Evolutionary conservation across 345 rosid genomes (phyloP).

Genomic region (Theobroma cacao): DNA sequence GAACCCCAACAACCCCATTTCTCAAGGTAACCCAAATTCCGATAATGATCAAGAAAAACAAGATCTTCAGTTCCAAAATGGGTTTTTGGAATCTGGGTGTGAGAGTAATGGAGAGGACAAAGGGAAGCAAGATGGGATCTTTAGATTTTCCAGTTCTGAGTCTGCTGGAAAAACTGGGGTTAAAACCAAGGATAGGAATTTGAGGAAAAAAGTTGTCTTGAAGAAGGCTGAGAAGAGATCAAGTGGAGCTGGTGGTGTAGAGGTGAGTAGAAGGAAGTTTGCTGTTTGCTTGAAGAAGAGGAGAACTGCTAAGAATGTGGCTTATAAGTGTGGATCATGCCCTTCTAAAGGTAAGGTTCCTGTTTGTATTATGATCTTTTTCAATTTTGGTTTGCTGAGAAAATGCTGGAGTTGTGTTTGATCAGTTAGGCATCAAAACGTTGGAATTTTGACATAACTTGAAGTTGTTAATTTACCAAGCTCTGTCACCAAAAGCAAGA

Average conservation of each 20-base stretch:
- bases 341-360: conserved; percentile 45
- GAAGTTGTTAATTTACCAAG: not conserved
- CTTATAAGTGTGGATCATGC: conserved; percentile 38
- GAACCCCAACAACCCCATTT: conserved; percentile 16
- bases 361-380: conserved; percentile 5
- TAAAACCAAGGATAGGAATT: conserved; percentile 27
- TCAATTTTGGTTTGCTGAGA: not conserved
- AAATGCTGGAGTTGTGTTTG: not conserved
- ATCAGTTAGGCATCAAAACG: not conserved
- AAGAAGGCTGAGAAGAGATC: conserved; percentile 36
- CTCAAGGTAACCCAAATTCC: not conserved
- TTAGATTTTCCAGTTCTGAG: conserved; percentile 71
- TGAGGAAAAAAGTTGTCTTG: conserved; percentile 27
- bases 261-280: conserved; percentile 30
- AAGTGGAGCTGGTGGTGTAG: conserved; percentile 27
- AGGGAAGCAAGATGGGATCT: conserved; percentile 42
- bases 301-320: conserved; percentile 44
- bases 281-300: conserved; percentile 56
- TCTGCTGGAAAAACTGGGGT: conserved; percentile 25
- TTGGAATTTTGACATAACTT: not conserved
- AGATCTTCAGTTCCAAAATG: conserved; percentile 15
- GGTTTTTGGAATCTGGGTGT: conserved; percentile 25
- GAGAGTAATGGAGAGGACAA: conserved; percentile 24
- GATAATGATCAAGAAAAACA: conserved; percentile 1
- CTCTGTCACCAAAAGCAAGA: not conserved